phyloP scores from a whole-genome alignment of 257 asterid genomes.

The Fraxinus excelsior region DNA sequence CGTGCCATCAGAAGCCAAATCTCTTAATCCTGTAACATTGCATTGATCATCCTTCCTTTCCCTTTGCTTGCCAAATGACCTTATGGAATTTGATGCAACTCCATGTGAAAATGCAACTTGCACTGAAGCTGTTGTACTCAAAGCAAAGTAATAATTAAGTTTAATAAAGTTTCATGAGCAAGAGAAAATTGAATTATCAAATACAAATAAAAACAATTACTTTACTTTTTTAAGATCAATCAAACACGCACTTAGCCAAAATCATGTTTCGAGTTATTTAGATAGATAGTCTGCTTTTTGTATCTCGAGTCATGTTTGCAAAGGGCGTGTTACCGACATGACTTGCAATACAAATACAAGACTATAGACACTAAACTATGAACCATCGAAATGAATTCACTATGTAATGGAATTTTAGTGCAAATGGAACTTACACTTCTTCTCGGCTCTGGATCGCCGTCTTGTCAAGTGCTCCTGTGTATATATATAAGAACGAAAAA shows the following conservation, averaged over 20 bases:
- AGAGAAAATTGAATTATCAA: no score
- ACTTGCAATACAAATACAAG: no score
- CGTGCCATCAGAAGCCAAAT: slow-evolving; percentile 27
- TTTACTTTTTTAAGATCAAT: no score
- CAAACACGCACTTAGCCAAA: background rate
- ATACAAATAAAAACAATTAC: no score
- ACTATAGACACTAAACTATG: no score
- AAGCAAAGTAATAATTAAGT: slow-evolving; percentile 2
- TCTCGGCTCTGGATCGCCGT: slow-evolving; percentile 41
- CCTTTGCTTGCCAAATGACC: slow-evolving; percentile 44
- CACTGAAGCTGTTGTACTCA: slow-evolving; percentile 40
- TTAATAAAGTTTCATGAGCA: no score
- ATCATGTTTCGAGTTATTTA: background rate
- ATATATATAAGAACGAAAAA: slow-evolving; percentile 5
- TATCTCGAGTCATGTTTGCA: background rate
- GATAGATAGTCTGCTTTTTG: no score
- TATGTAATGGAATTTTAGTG: slow-evolving; percentile 13
- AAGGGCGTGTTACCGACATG: background rate
- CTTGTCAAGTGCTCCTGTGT: slow-evolving; percentile 57
- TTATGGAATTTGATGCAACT: slow-evolving; percentile 35
- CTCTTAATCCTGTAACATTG: slow-evolving; percentile 29
- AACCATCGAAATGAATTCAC: background rate
- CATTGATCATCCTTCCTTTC: slow-evolving; percentile 28
- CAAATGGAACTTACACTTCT: slow-evolving; percentile 49
- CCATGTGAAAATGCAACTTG: slow-evolving; percentile 58